Conservation (phyloP, 768 basidiomycete genomes). For the Lentinula lateritia region DNA sequence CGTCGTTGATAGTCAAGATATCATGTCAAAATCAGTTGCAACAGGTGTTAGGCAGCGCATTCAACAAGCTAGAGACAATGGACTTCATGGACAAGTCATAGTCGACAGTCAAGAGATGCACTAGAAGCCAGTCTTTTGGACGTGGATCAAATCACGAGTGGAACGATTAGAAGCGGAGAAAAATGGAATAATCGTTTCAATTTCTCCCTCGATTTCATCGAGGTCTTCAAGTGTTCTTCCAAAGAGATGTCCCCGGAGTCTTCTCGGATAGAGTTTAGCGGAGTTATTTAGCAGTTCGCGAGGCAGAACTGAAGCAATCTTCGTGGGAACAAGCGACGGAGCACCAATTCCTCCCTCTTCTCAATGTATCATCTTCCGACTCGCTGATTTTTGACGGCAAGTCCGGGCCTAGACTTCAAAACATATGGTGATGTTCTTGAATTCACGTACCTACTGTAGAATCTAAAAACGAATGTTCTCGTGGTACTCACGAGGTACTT, state of each 20-base stretch:
- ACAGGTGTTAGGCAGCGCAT: not conserved
- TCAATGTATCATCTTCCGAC: not conserved
- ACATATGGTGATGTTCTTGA: too few species aligned
- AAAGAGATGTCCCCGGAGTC: not conserved
- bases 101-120: not conserved
- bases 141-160: not conserved
- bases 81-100: not conserved
- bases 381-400: not conserved
- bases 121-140: not conserved
- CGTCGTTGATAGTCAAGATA: not conserved
- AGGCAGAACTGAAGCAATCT: too few species aligned
- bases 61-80: not conserved
- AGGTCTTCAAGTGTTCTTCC: too few species aligned
- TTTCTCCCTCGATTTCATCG: not conserved
- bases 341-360: too few species aligned
- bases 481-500: too few species aligned
- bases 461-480: too few species aligned
- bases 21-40: not conserved
- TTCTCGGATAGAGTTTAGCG: not conserved
- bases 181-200: not conserved
- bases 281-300: too few species aligned
- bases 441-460: too few species aligned
- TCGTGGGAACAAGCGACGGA: too few species aligned
- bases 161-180: not conserved
- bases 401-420: too few species aligned